phyloP scores from a whole-genome alignment of 225 moss, liverwort and hornwort species.

The Lunularia cruciata region DNA sequence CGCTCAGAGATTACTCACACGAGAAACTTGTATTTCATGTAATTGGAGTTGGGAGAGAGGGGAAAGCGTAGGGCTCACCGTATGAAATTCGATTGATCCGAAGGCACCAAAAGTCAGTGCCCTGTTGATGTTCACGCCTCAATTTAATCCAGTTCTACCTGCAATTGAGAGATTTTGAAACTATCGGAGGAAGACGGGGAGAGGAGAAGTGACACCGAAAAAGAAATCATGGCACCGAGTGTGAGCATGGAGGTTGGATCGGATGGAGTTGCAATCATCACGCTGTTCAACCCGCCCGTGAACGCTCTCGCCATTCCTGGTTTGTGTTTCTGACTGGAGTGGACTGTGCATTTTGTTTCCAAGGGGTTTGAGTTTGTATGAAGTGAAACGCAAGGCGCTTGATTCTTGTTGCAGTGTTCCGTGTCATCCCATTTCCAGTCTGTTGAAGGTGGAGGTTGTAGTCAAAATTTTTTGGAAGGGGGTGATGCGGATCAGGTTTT shows the following conservation, averaged over 20 bases:
- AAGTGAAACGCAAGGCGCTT: not conserved
- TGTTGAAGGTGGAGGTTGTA: no score
- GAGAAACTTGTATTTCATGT: not conserved
- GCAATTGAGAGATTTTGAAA: conserved; percentile 3
- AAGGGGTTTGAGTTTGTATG: not conserved
- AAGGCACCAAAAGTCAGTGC: not conserved
- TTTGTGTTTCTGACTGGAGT: conserved; percentile 23
- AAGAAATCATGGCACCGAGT: conserved; percentile 30
- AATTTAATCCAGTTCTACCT: not conserved
- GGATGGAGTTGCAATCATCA: conserved; percentile 90
- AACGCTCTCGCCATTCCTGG: conserved; percentile 79
- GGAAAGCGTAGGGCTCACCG: not conserved
- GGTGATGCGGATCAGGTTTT: no score
- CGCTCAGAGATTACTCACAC: not conserved
- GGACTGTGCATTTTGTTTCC: no score
- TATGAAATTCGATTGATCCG: not conserved
- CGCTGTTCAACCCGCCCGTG: conserved; percentile 77
- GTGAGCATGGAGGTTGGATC: conserved; percentile 79
- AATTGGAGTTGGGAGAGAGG: not conserved
- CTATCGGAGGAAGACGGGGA: not conserved
- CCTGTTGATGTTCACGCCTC: not conserved
- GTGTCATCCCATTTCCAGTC: no score
- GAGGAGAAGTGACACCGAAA: not conserved
- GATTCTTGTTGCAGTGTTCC: not conserved
- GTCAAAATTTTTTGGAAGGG: no score